Conservation (phyloP, 768 basidiomycete species). For the Neoboletus brunneissimus region DNA sequence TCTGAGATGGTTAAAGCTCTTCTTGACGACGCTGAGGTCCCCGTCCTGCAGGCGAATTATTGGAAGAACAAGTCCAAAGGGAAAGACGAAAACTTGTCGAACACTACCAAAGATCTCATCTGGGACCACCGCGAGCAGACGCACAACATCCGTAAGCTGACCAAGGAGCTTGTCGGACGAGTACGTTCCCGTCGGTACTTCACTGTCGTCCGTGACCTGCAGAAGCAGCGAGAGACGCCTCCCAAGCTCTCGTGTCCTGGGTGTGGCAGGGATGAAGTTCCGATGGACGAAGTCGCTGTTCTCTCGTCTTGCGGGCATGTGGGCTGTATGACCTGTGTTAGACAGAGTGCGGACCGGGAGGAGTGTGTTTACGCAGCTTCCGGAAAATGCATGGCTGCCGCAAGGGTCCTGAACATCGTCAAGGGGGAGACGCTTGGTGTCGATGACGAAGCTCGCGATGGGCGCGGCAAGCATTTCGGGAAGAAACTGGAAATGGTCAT, state of each 20-base stretch:
- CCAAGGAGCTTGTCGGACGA: slow-evolving; percentile 87
- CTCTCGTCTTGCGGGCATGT: slow-evolving; percentile 91
- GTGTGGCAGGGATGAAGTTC: slow-evolving; percentile 55
- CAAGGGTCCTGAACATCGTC: slow-evolving; percentile 79
- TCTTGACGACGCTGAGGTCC: slow-evolving; percentile 58
- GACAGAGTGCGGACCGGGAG: slow-evolving; percentile 66
- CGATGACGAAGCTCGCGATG: slow-evolving; percentile 73
- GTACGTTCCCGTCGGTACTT: slow-evolving; percentile 91
- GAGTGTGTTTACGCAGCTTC: slow-evolving; percentile 75
- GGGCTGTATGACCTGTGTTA: slow-evolving; percentile 77
- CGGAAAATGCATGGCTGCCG: slow-evolving; percentile 74
- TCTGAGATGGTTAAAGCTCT: slow-evolving; percentile 57
- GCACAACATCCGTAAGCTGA: slow-evolving; percentile 78
- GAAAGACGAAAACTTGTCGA: slow-evolving; percentile 54
- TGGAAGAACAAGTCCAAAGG: slow-evolving; percentile 46
- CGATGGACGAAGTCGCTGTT: slow-evolving; percentile 71
- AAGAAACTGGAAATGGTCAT: slow-evolving; percentile 80
- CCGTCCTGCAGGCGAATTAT: slow-evolving; percentile 28
- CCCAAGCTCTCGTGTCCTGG: slow-evolving; percentile 59
- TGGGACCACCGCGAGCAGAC: slow-evolving; percentile 88
- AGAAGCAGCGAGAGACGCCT: slow-evolving; percentile 65
- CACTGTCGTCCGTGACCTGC: slow-evolving; percentile 84
- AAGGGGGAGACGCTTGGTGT: slow-evolving; percentile 74
- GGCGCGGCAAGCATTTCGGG: slow-evolving; percentile 73
- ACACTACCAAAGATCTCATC: slow-evolving; percentile 55